A percentile compares a stretch with the other conserved stretches of the same genome.
phyloP scores from a whole-genome alignment of 1,284 basidiomycete genomes.

The Rhodotorula mucilaginosa region DNA sequence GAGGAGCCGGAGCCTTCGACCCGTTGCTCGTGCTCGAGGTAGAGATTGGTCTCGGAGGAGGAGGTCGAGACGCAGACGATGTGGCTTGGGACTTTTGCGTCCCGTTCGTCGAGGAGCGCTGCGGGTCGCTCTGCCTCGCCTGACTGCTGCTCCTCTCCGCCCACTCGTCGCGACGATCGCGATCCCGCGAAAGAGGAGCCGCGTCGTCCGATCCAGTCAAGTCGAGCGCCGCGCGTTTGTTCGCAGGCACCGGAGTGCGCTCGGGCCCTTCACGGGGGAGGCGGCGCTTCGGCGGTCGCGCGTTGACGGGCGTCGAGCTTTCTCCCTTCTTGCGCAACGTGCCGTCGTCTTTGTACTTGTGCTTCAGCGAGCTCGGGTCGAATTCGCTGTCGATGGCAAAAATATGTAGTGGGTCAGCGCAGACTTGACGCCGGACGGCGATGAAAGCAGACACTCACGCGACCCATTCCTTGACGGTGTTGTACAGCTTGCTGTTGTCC shows the following conservation, averaged over 20 bases:
- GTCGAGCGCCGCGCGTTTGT: neutral
- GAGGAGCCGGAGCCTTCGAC: too few relatives aligned
- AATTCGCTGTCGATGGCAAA: neutral
- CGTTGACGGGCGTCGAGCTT: neutral
- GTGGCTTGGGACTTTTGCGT: too few relatives aligned
- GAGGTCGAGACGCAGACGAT: too few relatives aligned
- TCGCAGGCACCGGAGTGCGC: neutral
- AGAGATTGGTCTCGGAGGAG: too few relatives aligned
- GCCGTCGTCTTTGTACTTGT: slow-evolving; percentile 8
- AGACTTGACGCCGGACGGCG: neutral
- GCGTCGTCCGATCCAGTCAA: neutral
- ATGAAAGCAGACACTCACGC: neutral
- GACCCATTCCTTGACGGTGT: slow-evolving; percentile 8
- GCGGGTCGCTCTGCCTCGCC: too few relatives aligned
- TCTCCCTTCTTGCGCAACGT: neutral
- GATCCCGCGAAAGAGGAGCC: neutral
- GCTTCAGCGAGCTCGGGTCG: neutral
- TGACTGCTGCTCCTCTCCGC: neutral
- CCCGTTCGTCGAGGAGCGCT: too few relatives aligned
- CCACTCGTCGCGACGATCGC: neutral
- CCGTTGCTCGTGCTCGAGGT: too few relatives aligned
- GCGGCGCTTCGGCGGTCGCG: neutral
- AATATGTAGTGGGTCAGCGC: too few relatives aligned
- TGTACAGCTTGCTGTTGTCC: slow-evolving; percentile 17
- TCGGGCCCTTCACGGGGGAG: neutral